Percentiles rank a stretch among this genome's conserved stretches.
Evolutionary conservation across 495 filamentous ascomycete species (phyloP).

Genomic region (Achaetomiella virescens): DNA sequence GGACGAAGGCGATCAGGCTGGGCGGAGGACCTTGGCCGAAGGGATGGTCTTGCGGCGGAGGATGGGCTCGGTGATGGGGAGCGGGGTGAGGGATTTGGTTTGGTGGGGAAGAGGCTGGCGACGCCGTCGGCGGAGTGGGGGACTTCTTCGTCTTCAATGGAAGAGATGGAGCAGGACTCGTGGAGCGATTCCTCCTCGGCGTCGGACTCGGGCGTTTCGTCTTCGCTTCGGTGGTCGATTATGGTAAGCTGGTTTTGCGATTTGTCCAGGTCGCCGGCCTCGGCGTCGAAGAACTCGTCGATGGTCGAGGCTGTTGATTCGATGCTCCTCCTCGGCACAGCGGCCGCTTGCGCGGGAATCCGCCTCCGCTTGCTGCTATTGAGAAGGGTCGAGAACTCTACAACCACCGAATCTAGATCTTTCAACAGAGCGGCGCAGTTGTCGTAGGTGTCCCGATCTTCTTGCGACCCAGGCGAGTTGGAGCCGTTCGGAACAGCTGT

Average conservation of each 20-base stretch:
- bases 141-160: constrained; percentile 48
- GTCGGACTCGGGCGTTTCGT: constrained; percentile 44
- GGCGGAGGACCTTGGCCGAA: constrained; percentile 67
- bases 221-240: constrained; percentile 63
- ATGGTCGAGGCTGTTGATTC: constrained; percentile 62
- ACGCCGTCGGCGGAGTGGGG: constrained; percentile 33
- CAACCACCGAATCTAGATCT: constrained; percentile 75
- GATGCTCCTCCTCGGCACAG: constrained; percentile 63
- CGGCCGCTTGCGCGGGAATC: constrained; percentile 42
- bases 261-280: constrained; percentile 55
- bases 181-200: constrained; percentile 52
- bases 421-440: constrained; percentile 72
- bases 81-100: constrained; percentile 70
- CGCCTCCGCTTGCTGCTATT: constrained; percentile 73
- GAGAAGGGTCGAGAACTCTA: constrained; percentile 73
- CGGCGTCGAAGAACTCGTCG: constrained; percentile 93
- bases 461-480: constrained; percentile 25
- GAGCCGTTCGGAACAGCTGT: constrained; percentile 34
- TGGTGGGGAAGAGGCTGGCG: constrained; percentile 58
- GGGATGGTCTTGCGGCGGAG: constrained; percentile 64
- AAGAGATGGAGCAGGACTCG: constrained; percentile 56
- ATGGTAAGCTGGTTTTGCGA: constrained; percentile 59
- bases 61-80: constrained; percentile 61
- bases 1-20: constrained; percentile 84
- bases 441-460: constrained; percentile 60